Evolutionary conservation across 2,329 filamentous ascomycete species (phyloP), one percentile per base, ranked within the genome.

Genomic region (Fusarium graminum): DNA sequence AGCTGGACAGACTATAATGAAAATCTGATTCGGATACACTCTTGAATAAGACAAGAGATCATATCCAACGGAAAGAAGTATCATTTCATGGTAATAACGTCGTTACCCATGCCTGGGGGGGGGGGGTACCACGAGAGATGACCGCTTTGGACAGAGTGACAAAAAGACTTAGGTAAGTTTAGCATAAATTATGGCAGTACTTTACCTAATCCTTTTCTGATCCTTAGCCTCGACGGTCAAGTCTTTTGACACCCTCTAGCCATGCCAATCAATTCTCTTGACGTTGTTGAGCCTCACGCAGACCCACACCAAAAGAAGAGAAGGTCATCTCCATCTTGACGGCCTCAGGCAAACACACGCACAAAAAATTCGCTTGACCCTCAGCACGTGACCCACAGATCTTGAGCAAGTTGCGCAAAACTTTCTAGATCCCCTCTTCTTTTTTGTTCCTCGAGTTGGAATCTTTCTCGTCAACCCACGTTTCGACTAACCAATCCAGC

Each of bases 401-500:
- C 26, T 39, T 52, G 28, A 16, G 53, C 17, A 59, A 70, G 72
- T 62, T 59, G 46, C 44, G 49, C 66, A 65, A 59, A 72, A 75
- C 67, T 59, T 70, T 64, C 42, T 32, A 46, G 50, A 50, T 57
- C 46, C 59, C 52, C 55, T 68, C 59, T 22, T 54, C 47, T 49
- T 42, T 38, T 34, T 47, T 63, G 57, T 22, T 55, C 50, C 42
- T 55, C 39, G 49, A 30, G 55, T 44, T 44, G 45, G 34, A 58
- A 52, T 56, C 61, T 46, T 63, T 51, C 53, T 72, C 66, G 67
- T 68, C 74, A 73, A 74, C 70, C 60, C 70, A 72, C 65, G 66
- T 64, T 26, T 26, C 52, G 65, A 76, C 71, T 74, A 77, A 73
- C 71, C 73, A 63, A 72, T 72, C 74, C 70, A 75, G 72, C 73